phyloP scores from a whole-genome alignment of 495 filamentous ascomycete genomes.

The Hypoxylon intermedium region DNA sequence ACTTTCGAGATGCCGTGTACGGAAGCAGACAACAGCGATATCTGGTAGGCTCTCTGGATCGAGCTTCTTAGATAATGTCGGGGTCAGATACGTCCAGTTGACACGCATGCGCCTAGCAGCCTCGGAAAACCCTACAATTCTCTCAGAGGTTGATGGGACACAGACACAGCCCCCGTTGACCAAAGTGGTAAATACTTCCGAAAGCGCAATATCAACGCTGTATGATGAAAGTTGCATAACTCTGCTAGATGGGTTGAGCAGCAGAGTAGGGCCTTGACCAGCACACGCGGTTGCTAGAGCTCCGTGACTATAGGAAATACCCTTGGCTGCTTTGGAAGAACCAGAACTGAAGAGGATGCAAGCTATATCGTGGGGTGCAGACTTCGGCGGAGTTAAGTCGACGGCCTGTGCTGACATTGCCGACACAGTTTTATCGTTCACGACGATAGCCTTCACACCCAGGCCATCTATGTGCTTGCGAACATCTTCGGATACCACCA shows the following conservation, averaged over 20 bases:
- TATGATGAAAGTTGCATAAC: slow-evolving; percentile 74
- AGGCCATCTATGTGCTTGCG: slow-evolving; percentile 40
- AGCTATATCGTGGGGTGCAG: slow-evolving; percentile 48
- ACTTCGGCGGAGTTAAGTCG: slow-evolving; percentile 24
- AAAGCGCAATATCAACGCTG: slow-evolving; percentile 70
- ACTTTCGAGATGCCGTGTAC: slow-evolving; percentile 50
- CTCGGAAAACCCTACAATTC: slow-evolving; percentile 44
- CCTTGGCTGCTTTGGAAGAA: slow-evolving; percentile 43
- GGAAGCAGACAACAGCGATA: slow-evolving; percentile 54
- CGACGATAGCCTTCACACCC: slow-evolving; percentile 45
- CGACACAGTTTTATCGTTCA: slow-evolving; percentile 43
- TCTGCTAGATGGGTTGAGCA: slow-evolving; percentile 57
- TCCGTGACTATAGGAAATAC: slow-evolving; percentile 54
- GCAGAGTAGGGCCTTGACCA: slow-evolving; percentile 57
- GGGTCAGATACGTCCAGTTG: slow-evolving; percentile 59
- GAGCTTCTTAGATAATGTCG: slow-evolving; percentile 52
- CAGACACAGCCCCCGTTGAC: slow-evolving; percentile 61
- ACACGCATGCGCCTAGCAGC: slow-evolving; percentile 56
- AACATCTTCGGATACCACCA: slow-evolving; percentile 46
- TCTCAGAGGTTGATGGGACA: slow-evolving; percentile 53
- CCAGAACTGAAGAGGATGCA: slow-evolving; percentile 52
- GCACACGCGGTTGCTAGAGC: slow-evolving; percentile 52
- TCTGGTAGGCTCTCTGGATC: slow-evolving; percentile 47
- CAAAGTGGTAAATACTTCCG: slow-evolving; percentile 71
- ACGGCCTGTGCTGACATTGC: slow-evolving; percentile 47